Evolutionary conservation across 2,329 filamentous ascomycete genomes (phyloP).

Genomic region (Stagonosporopsis vannaccii): DNA sequence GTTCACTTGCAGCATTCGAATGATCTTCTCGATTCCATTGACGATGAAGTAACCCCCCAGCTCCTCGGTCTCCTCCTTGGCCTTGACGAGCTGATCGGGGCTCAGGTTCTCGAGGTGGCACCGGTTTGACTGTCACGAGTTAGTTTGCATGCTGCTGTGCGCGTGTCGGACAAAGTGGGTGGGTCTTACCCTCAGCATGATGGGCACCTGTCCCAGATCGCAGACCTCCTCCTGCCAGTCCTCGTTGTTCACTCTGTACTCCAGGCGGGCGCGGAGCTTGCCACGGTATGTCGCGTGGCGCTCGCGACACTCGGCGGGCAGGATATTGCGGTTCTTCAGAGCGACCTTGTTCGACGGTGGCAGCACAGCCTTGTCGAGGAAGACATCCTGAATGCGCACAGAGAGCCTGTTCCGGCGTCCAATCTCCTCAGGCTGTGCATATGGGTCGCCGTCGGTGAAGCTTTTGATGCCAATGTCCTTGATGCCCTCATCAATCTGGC

Average conservation of each 20-base stretch:
- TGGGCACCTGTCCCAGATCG: constrained; percentile 86
- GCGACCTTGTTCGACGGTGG: constrained; percentile 85
- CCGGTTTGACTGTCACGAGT: constrained; percentile 72
- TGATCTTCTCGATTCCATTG: constrained; percentile 96
- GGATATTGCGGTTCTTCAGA: constrained; percentile 79
- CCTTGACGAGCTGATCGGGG: constrained; percentile 80
- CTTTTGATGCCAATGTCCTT: constrained; percentile 89
- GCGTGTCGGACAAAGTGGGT: constrained; percentile 14
- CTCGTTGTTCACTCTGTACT: constrained; percentile 86
- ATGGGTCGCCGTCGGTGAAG: constrained; percentile 79
- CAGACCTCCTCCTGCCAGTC: constrained; percentile 82
- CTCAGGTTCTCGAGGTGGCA: constrained; percentile 90
- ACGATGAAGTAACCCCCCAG: constrained; percentile 96
- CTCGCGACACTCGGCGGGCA: constrained; percentile 93
- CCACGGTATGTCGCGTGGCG: constrained; percentile 91
- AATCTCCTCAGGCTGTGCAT: constrained; percentile 61
- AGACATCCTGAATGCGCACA: constrained; percentile 80
- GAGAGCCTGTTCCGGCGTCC: constrained; percentile 75
- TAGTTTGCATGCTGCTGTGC: constrained; percentile 30
- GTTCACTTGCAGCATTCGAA: constrained; percentile 89
- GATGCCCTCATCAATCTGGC: constrained; percentile 76
- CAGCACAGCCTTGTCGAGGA: constrained; percentile 80
- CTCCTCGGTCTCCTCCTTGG: constrained; percentile 95
- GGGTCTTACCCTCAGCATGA: constrained; percentile 83
- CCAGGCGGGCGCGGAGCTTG: constrained; percentile 80